phyloP scores from a whole-genome alignment of 2,329 filamentous ascomycete species.

The Thelonectria rubi region DNA sequence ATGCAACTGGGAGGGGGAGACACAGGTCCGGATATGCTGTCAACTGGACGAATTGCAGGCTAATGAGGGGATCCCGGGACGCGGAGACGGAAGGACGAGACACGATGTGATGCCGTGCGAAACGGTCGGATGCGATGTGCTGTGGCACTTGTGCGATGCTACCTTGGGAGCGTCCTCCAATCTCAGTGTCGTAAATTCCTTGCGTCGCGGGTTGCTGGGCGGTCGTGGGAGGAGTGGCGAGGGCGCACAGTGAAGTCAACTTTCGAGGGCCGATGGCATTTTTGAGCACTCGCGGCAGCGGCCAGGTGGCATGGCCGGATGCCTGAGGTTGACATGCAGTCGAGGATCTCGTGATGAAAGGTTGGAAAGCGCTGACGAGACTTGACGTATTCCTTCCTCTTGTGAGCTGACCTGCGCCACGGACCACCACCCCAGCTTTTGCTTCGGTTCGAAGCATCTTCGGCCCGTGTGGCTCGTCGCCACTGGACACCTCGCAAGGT shows the following conservation, averaged over 20 bases:
- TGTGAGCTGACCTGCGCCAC: not conserved
- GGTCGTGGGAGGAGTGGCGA: not conserved
- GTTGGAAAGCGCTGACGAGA: not conserved
- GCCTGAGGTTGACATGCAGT: constrained; percentile 7
- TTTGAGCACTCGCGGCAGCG: not conserved
- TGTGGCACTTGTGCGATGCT: constrained; percentile 8
- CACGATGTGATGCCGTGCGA: constrained; percentile 2
- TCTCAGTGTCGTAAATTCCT: not conserved
- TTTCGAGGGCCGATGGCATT: constrained; percentile 3
- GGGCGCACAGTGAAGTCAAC: not conserved
- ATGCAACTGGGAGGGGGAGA: not conserved
- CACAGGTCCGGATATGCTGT: constrained; percentile 15
- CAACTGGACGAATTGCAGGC: constrained; percentile 15
- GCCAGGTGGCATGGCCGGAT: constrained; percentile 15
- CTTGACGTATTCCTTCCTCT: constrained; percentile 1
- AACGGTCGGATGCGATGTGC: constrained; percentile 6
- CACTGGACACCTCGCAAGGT: not conserved
- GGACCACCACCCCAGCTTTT: not conserved
- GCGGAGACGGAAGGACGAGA: constrained; percentile 4
- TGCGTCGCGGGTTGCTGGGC: not conserved
- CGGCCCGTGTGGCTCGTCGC: not conserved
- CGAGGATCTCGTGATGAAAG: constrained; percentile 15
- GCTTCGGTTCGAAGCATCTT: not conserved
- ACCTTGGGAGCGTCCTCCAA: not conserved
- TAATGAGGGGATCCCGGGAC: constrained; percentile 7